phyloP scores from a whole-genome alignment of 1,284 basidiomycete species.

The Ceratobasidium sp. region DNA sequence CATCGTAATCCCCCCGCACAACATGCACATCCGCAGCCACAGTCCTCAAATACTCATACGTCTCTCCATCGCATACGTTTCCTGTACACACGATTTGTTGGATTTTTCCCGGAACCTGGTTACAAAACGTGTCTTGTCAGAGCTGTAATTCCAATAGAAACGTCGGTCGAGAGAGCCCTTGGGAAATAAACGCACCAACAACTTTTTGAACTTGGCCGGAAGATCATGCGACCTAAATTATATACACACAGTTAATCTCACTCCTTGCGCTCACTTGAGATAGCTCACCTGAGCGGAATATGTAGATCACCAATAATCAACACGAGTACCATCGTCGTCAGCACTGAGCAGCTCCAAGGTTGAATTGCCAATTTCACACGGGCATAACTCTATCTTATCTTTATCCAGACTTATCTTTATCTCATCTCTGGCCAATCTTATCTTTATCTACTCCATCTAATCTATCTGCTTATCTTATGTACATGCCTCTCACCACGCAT shows the following conservation, averaged over 20 bases:
- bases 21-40: constrained; percentile 95
- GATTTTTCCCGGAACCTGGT: constrained; percentile 89
- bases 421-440: too few relatives aligned
- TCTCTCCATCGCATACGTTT: constrained; percentile 97
- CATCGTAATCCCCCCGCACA: constrained; percentile 95
- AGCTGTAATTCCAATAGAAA: too few relatives aligned
- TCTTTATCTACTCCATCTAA: too few relatives aligned
- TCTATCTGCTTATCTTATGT: too few relatives aligned
- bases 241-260: not conserved
- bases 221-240: constrained; percentile 82
- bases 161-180: not conserved
- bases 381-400: not conserved
- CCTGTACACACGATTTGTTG: constrained; percentile 98
- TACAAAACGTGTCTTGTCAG: too few relatives aligned
- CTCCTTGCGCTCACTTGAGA: not conserved
- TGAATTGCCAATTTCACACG: not conserved
- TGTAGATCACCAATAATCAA: constrained; percentile 95
- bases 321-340: constrained; percentile 78
- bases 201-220: constrained; percentile 96
- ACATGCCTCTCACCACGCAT: too few relatives aligned
- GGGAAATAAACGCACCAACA: constrained; percentile 74
- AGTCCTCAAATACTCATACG: constrained; percentile 96
- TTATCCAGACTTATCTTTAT: too few relatives aligned
- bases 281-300: constrained; percentile 79
- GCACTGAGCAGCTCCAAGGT: not conserved